Base-by-base conservation (phyloP, 139 green algal genomes). In the Coelastrella sp. region DNA sequence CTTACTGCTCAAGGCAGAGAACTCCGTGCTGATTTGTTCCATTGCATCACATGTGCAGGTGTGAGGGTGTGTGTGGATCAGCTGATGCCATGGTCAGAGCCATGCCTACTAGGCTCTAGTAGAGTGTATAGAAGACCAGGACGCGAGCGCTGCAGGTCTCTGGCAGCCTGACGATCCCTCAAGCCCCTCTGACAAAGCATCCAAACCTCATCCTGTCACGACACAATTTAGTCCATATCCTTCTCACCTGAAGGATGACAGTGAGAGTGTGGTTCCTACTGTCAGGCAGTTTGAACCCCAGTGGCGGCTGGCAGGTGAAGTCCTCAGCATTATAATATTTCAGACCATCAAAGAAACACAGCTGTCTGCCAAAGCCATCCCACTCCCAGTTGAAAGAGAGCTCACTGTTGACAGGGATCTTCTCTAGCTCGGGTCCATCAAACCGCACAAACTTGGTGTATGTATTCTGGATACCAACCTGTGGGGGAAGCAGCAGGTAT, bases 341-440 rank as follows among this genome's bases (percentile, higher is more conserved):
- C 71, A 64, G 19, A 34, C 57, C 82, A 53, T 82, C 82, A n/a
- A 76, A 32, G 71, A 43, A 82, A 43, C 82, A 87, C 57, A 66
- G 82, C 25, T 35, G 32, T n/a, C 30, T 50, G 5, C 82, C 82
- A 68, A 87, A 87, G 53, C 82, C 82, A 21, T 87, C 82, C 45
- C 72, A 81, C 15, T 87, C 71, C 82, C 82, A 82, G 38, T 23
- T 75, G 68, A 87, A 82, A 15, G 51, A 25, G 0, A 82, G 15
- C 1, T 76, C 82, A 15, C 62, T 32, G 19, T 50, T 27, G 35
- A 80, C 21, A 3, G 38, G 48, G 15, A 48, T 32, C 17, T 62
- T 41, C 5, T 66, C 80, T 2, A 21, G 35, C 7, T 79, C 32
- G 6, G 82, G 69, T 5, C 53, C 82, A 41, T 82, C 35, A 2